Evolutionary conservation across 2,329 filamentous ascomycete genomes (phyloP).

Genomic region (Epichloe coenophiala): DNA sequence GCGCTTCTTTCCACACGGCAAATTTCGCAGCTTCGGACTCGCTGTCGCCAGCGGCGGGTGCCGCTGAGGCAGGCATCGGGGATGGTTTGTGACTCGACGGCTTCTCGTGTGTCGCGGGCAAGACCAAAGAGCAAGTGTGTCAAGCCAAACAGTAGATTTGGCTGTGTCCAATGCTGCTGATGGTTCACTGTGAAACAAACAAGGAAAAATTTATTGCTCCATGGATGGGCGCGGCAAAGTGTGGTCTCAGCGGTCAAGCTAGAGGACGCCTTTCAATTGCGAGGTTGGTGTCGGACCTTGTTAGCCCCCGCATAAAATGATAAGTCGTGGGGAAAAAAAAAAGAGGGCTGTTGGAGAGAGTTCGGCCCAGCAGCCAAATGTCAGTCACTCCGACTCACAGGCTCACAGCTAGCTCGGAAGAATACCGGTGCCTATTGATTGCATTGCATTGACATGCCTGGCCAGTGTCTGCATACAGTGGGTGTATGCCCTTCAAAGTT

Average conservation of each 20-base stretch:
- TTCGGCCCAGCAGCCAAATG: neutral
- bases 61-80: slow-evolving; percentile 16
- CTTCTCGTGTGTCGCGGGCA: neutral
- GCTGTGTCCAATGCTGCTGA: neutral
- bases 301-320: slow-evolving; percentile 1
- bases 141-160: neutral
- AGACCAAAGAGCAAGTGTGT: neutral
- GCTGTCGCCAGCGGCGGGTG: slow-evolving; percentile 12
- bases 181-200: neutral
- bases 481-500: neutral
- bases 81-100: neutral
- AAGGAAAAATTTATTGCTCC: neutral
- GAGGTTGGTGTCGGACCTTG: slow-evolving; percentile 2
- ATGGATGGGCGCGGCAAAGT: neutral
- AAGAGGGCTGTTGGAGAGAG: neutral
- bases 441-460: neutral
- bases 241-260: neutral
- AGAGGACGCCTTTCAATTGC: neutral
- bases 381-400: neutral
- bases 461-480: neutral
- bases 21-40: slow-evolving; percentile 29
- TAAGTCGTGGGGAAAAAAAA: neutral
- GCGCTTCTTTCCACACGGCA: slow-evolving; percentile 37
- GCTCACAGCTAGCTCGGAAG: neutral
- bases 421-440: neutral